A percentile compares a stretch with the other conserved stretches of the same genome.
Evolutionary conservation across 768 basidiomycete genomes (phyloP).

Genomic region (Hemileccinum rubropunctum): DNA sequence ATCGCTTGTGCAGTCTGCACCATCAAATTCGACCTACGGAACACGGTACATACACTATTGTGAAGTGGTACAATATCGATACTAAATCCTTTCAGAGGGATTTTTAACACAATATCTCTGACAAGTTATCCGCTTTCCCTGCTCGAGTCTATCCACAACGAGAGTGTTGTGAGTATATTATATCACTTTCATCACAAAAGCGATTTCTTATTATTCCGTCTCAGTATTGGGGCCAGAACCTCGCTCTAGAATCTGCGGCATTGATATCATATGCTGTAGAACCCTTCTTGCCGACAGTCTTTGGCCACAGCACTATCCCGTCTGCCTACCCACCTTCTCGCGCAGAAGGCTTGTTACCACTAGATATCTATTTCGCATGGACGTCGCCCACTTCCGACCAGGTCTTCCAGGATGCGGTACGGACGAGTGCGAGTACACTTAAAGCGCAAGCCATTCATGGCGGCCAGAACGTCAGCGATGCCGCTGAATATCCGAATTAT

Average conservation of each 20-base stretch:
- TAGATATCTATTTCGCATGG: constrained; percentile 40
- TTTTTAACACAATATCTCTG: not conserved
- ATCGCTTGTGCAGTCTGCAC: no score
- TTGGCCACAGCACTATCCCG: constrained; percentile 32
- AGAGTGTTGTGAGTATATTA: constrained; percentile 12
- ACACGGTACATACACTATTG: constrained; percentile 3
- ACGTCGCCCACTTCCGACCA: not conserved
- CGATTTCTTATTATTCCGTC: not conserved
- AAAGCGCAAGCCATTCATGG: constrained; percentile 36
- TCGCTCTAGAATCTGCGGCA: not conserved
- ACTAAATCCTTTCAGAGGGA: not conserved
- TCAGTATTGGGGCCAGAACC: not conserved
- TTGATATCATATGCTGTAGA: constrained; percentile 33
- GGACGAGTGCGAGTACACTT: constrained; percentile 37
- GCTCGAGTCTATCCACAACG: constrained; percentile 11
- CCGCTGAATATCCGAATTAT: constrained; percentile 36
- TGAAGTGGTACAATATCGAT: not conserved
- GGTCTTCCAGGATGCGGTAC: constrained; percentile 34
- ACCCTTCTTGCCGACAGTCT: constrained; percentile 43
- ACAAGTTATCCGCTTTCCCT: constrained; percentile 5
- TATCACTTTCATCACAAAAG: not conserved
- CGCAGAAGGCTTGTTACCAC: constrained; percentile 33
- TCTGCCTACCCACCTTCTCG: constrained; percentile 48
- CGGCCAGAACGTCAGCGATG: constrained; percentile 40
- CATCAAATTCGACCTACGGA: not conserved